Evolutionary conservation across 2,329 filamentous ascomycete species (phyloP).

Genomic region (Epichloe amarillans): DNA sequence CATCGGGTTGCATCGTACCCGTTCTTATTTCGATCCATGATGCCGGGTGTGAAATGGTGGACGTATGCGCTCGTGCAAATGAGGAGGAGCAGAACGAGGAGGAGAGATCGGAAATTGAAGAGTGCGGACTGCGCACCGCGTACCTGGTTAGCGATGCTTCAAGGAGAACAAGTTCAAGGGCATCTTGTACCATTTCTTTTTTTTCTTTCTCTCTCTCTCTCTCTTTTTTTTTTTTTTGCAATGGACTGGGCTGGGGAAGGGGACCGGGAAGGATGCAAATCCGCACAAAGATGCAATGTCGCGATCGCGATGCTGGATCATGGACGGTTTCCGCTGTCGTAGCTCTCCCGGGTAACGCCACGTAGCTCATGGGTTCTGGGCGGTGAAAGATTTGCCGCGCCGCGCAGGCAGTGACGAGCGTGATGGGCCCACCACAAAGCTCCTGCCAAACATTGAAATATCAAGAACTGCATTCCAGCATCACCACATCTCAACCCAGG

Average conservation of each 20-base stretch:
- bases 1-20: slow-evolving; percentile 41
- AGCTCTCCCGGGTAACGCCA: neutral
- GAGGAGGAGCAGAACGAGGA: slow-evolving; percentile 84
- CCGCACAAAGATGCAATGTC: neutral
- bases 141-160: slow-evolving; percentile 1
- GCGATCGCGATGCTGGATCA: neutral
- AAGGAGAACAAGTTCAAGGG: neutral
- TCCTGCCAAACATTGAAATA: no score
- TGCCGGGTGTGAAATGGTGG: slow-evolving; percentile 75
- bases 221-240: neutral
- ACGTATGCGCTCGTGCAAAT: slow-evolving; percentile 94
- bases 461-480: no score
- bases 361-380: neutral
- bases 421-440: no score
- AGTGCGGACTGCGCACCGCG: slow-evolving; percentile 59
- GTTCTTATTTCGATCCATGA: slow-evolving; percentile 87
- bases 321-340: neutral
- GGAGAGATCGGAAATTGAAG: slow-evolving; percentile 96
- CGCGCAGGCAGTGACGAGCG: neutral
- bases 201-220: neutral
- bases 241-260: neutral
- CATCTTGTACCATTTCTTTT: neutral
- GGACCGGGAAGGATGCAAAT: neutral
- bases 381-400: slow-evolving; percentile 22
- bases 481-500: no score